These are phyloP conservation scores for Haberlea rhodopensis DNA, from an alignment of 257 asterid genomes.

Conservation along the genomic window DNA sequence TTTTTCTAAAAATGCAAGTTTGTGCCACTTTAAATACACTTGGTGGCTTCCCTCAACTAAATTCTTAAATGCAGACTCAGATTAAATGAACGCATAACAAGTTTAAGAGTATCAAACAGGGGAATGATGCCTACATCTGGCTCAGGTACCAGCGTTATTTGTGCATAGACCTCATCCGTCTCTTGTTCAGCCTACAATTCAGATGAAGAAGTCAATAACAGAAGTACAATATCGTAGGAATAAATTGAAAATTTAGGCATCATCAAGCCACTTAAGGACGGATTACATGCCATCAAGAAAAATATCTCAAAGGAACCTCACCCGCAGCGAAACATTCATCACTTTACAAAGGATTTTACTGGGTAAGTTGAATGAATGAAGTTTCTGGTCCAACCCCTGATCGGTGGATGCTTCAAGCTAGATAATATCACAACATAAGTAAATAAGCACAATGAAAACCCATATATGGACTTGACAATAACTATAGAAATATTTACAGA, in stretches of 20 bases:
- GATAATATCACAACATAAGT: constrained; percentile 25
- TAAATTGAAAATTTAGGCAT: background rate
- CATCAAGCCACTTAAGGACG: constrained; percentile 12
- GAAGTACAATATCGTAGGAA: constrained; percentile 7
- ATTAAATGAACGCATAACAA: constrained; percentile 24
- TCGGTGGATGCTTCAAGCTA: constrained; percentile 98
- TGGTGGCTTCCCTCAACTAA: background rate
- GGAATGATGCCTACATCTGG: constrained; percentile 52
- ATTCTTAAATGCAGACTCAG: background rate
- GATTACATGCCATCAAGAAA: constrained; percentile 15
- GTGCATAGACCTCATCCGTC: constrained; percentile 94
- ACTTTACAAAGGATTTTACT: constrained; percentile 93
- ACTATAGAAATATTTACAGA: constrained; percentile 6
- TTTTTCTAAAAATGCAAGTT: background rate
- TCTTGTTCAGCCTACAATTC: constrained; percentile 82
- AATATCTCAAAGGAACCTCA: constrained; percentile 29
- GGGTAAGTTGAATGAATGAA: constrained; percentile 86
- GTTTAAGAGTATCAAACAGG: constrained; percentile 18
- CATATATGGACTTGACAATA: background rate
- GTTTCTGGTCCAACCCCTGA: constrained; percentile 84
- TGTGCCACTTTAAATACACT: background rate
- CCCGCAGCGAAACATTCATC: constrained; percentile 82
- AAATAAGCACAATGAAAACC: constrained; percentile 8
- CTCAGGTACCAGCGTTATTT: constrained; percentile 76
- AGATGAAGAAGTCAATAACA: constrained; percentile 21